Base-by-base conservation (phyloP, 2,329 filamentous ascomycete species). In the Metarhizium album region DNA sequence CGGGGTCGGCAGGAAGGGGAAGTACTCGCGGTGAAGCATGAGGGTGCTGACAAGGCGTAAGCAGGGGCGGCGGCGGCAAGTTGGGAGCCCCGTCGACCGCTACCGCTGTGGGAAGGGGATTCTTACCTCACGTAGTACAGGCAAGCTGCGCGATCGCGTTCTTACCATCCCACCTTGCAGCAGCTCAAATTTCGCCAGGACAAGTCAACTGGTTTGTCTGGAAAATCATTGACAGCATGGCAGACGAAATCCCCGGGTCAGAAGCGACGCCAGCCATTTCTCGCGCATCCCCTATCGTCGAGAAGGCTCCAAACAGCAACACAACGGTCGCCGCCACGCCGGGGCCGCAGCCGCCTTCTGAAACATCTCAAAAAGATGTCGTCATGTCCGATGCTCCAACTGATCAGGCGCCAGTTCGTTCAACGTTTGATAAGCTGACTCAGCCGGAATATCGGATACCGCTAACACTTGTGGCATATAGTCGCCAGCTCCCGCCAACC, bases 341-440 rank as follows among this genome's bases (percentile, higher is more conserved):
- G 20, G 43, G 50, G n/a, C 52, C 49, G 22, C 53, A 51, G 16
- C 29, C 48, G 37, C 38, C 35, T 6, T 29, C 54, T 38, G 61
- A 60, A 31, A 59, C 59, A 29, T 55, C 60, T 16, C 60, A 60
- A 24, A 68, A 63, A 53, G 73, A 75, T 53, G 55, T 72, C 35
- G 55, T 67, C 2, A 75, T 75, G 73, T 61, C 65, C 9, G 73
- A 75, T 57, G 69, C 62, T 33, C 63, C 65, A 42, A 55, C 58
- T 24, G 72, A 74, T 24, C 68, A 70, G 48, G 63, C 67, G 55
- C 64, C 66, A 29, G 71, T 74, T 66, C 47, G 67, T 45, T 33
- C n/a, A n/a, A n/a, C n/a, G 16, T 23, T 29, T 7, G 20, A n/a
- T 16, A 2, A 20, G 2, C 14, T 40, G 11, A 6, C 37, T 8